Conservation (phyloP, 441 rosid genomes). For the Arabidopsis hybrid region DNA sequence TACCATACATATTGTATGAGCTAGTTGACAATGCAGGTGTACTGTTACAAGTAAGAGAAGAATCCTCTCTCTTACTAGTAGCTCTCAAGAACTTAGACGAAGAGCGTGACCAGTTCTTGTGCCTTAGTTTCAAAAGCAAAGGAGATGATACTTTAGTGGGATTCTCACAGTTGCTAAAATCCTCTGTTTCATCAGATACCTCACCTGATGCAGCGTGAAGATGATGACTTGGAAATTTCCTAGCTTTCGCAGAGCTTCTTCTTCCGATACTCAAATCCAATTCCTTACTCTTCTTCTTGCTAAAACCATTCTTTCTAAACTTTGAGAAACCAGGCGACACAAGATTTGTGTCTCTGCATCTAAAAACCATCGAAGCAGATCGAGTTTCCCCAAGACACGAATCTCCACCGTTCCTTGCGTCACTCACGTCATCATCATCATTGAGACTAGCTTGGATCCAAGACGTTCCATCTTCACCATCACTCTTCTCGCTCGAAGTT, state of each 20-base stretch:
- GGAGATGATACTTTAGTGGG: constrained; percentile 68
- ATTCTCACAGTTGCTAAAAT: constrained; percentile 69
- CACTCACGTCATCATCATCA: constrained; percentile 51
- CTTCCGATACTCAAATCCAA: no score
- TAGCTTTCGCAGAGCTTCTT: constrained; percentile 43
- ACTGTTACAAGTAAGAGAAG: constrained; percentile 68
- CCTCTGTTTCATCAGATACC: constrained; percentile 77
- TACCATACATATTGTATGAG: constrained; percentile 69
- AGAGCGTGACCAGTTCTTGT: constrained; percentile 66
- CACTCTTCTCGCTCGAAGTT: constrained; percentile 57
- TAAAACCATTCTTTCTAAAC: constrained; percentile 46
- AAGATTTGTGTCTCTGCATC: constrained; percentile 67
- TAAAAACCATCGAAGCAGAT: constrained; percentile 57
- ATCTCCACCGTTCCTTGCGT: constrained; percentile 68
- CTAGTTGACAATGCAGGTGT: constrained; percentile 91
- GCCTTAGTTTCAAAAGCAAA: constrained; percentile 60
- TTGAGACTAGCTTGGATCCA: constrained; percentile 53
- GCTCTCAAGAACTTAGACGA: constrained; percentile 64
- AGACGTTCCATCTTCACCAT: constrained; percentile 45
- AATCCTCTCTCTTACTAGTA: constrained; percentile 65
- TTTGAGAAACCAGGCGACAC: constrained; percentile 50
- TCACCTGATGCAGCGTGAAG: constrained; percentile 53
- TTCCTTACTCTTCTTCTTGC: constrained; percentile 52
- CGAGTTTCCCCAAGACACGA: constrained; percentile 52
- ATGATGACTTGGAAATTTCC: constrained; percentile 50